Evolutionary conservation across 176 grass and related monocot genomes (phyloP).

Genomic region (Carex littledalei): DNA sequence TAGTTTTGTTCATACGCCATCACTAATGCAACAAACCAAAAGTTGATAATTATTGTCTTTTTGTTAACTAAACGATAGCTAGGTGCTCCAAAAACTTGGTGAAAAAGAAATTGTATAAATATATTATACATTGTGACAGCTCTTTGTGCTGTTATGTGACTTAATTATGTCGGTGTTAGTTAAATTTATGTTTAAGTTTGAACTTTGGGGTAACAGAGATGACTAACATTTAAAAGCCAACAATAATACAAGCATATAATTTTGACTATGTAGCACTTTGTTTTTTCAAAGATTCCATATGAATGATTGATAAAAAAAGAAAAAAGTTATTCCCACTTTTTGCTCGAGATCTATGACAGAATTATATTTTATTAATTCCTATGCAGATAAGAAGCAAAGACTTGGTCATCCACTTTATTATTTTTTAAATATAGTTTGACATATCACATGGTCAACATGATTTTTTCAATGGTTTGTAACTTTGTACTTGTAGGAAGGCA

Average conservation of each 20-base stretch:
- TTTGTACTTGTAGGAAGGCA: background rate
- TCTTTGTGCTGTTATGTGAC: background rate
- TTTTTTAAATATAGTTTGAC: background rate
- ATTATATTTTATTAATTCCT: background rate
- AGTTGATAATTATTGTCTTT: background rate
- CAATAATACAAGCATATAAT: background rate
- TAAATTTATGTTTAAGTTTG: background rate
- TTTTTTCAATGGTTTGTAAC: background rate
- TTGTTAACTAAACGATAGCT: background rate
- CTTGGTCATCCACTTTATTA: background rate
- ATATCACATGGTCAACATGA: constrained; percentile 13
- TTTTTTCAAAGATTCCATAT: constrained; percentile 8
- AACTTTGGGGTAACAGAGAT: background rate
- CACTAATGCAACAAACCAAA: background rate
- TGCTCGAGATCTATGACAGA: background rate
- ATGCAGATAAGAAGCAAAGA: background rate
- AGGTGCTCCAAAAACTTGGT: background rate
- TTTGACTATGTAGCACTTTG: background rate
- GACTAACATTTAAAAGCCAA: background rate
- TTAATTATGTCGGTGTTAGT: background rate
- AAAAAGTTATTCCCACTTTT: background rate
- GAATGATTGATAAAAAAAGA: background rate
- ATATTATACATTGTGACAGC: background rate
- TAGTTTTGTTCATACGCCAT: background rate
- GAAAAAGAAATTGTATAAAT: background rate